Percentiles rank a stretch among this genome's conserved stretches.
Conservation (phyloP, 768 basidiomycete species). For the Lyophyllum shimeji region DNA sequence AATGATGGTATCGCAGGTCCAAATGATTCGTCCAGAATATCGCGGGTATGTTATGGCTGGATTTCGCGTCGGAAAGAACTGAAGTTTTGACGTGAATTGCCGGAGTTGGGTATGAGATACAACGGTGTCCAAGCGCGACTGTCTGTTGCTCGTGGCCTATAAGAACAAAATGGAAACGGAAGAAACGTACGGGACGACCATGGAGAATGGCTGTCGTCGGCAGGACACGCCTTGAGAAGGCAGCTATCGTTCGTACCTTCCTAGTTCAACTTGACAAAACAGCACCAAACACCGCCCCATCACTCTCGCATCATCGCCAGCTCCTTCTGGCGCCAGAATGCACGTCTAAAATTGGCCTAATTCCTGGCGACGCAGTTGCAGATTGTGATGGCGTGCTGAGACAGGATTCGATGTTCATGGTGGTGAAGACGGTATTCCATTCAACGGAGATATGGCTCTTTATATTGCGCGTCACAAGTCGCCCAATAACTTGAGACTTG, state of each 20-base stretch:
- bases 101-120: conserved; percentile 9
- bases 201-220: conserved; percentile 11
- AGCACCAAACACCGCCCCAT: conserved; percentile 15
- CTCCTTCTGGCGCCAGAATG: background rate
- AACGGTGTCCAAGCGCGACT: background rate
- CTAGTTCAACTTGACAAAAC: conserved; percentile 21
- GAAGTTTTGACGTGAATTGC: background rate
- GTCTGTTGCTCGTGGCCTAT: conserved; percentile 1
- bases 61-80: conserved; percentile 4
- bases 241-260: background rate
- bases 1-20: conserved; percentile 5
- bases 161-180: background rate
- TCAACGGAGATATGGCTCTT: too few relatives aligned
- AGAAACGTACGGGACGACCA: conserved; percentile 8
- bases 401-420: too few relatives aligned
- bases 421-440: too few relatives aligned
- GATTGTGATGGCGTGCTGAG: background rate
- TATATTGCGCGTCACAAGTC: too few relatives aligned
- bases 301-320: background rate
- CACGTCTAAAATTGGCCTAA: background rate
- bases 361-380: background rate
- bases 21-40: conserved; percentile 8
- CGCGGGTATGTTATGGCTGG: conserved; percentile 10
- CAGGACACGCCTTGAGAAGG: conserved; percentile 5
- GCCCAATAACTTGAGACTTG: too few relatives aligned